These are phyloP conservation scores for Ramularia endophylla DNA, from an alignment of 2,329 filamentous ascomycete genomes.

Conservation along the genomic window DNA sequence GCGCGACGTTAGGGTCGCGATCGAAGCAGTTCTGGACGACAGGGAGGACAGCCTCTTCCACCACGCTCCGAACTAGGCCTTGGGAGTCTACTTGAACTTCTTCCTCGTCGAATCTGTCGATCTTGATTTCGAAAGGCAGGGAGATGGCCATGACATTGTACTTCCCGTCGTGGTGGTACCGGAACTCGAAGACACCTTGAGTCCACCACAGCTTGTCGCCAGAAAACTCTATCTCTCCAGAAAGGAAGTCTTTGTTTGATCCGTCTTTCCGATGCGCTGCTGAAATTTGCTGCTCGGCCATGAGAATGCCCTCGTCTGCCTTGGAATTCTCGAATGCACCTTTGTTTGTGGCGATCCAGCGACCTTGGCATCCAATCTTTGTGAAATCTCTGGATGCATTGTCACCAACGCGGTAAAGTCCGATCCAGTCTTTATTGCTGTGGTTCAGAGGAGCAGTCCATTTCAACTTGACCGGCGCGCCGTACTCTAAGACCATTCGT, in stretches of 20 bases:
- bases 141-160: slow-evolving; percentile 94
- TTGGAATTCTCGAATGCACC: slow-evolving; percentile 70
- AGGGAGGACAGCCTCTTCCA: slow-evolving; percentile 73
- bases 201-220: slow-evolving; percentile 98
- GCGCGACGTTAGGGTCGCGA: slow-evolving; percentile 83
- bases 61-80: slow-evolving; percentile 55
- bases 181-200: slow-evolving; percentile 91
- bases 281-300: slow-evolving; percentile 57
- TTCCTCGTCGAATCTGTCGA: slow-evolving; percentile 70
- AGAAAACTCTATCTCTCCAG: slow-evolving; percentile 78
- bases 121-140: slow-evolving; percentile 83
- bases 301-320: slow-evolving; percentile 69
- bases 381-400: slow-evolving; percentile 82
- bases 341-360: slow-evolving; percentile 78
- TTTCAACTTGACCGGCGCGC: slow-evolving; percentile 78
- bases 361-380: slow-evolving; percentile 74
- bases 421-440: slow-evolving; percentile 89
- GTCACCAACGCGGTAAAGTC: slow-evolving; percentile 92
- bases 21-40: slow-evolving; percentile 91
- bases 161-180: slow-evolving; percentile 89
- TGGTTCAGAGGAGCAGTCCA: slow-evolving; percentile 89
- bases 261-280: slow-evolving; percentile 40
- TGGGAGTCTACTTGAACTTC: slow-evolving; percentile 38
- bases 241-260: slow-evolving; percentile 54
- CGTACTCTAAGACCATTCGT: slow-evolving; percentile 79